Evolutionary conservation across 2,329 filamentous ascomycete species (phyloP).

Genomic region (Colletotrichum somersetense): DNA sequence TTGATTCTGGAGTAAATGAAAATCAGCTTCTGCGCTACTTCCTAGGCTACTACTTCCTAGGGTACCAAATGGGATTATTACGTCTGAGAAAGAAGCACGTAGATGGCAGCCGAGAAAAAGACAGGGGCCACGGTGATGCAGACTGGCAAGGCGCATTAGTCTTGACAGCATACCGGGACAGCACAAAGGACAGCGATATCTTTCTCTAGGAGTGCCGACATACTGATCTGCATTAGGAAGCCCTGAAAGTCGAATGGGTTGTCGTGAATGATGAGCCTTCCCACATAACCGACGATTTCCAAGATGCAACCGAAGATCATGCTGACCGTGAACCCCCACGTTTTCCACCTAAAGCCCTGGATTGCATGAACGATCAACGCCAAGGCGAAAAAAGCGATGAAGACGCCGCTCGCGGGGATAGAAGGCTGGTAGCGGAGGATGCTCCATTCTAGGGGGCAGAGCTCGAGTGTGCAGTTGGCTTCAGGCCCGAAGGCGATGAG

Average conservation of each 20-base stretch:
- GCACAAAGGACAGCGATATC: neutral
- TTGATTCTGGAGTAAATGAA: slow-evolving; percentile 45
- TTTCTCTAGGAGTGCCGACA: slow-evolving; percentile 32
- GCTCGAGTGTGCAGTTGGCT: slow-evolving; percentile 60
- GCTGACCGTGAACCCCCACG: slow-evolving; percentile 58
- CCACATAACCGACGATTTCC: slow-evolving; percentile 74
- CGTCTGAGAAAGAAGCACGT: slow-evolving; percentile 44
- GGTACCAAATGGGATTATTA: neutral
- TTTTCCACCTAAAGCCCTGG: slow-evolving; percentile 57
- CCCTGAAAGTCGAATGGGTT: slow-evolving; percentile 69
- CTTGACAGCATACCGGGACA: slow-evolving; percentile 46
- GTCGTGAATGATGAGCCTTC: slow-evolving; percentile 66
- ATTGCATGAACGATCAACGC: slow-evolving; percentile 57
- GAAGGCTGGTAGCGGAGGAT: slow-evolving; percentile 58
- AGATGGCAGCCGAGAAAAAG: slow-evolving; percentile 48
- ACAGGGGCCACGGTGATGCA: slow-evolving; percentile 51
- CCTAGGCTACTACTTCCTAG: no score
- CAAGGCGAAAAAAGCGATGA: slow-evolving; percentile 56
- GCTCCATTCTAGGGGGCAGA: slow-evolving; percentile 57
- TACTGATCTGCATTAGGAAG: slow-evolving; percentile 73
- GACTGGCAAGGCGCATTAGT: slow-evolving; percentile 41
- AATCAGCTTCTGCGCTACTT: neutral
- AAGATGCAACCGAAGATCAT: slow-evolving; percentile 67
- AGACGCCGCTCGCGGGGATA: slow-evolving; percentile 51
- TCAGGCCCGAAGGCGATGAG: slow-evolving; percentile 55